Evolutionary conservation across 2,329 filamentous ascomycete species (phyloP), one percentile per base, ranked within the genome.

Genomic region (Bipolaris oryzae): DNA sequence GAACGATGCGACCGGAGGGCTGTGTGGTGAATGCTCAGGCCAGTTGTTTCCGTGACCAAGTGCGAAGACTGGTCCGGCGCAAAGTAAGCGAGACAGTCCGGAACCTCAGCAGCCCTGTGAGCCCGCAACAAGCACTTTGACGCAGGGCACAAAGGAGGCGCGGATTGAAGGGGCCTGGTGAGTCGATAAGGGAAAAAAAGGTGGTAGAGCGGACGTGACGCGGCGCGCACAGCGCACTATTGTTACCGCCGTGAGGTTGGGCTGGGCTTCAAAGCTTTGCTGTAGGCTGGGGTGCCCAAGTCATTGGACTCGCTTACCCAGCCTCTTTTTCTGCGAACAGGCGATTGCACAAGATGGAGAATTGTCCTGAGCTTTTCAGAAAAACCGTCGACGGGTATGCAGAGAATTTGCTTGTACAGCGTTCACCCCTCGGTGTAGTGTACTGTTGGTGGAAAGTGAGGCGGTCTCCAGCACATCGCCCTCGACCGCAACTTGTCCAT

Each of bases 281-380:
- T 61, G 63, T 55, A 52, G 59, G 63, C 61, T 67, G 61, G 66
- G 48, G 51, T 51, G 53, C 61, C 63, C 60, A 60, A 60, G 61
- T 59, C 60, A 68, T 62, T 68, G 61, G 66, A 60, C 62, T 62
- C 62, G 62, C 62, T 64, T 62, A 61, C 58, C 59, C 62, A 65
- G 55, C 60, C 60, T 54, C 53, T 58, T 41, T 56, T 50, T 55
- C 43, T 66, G 61, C 60, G 60, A 65, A 65, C 61, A 58, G 57
- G 49, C 43, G 53, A 46, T 60, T 60, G 47, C 53, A 33, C 49
- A 45, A 43, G 53, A 52, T 52, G 51, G 44, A 48, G 28, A 39
- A 39, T 33, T 53, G 7, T 44, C 25, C 33, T 44, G 43, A 46
- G 50, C 49, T n/a, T 42, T 37, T 37, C 35, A 21, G 48, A 28